phyloP scores from a whole-genome alignment of 495 filamentous ascomycete species.

The Penicillium malachiteum region DNA sequence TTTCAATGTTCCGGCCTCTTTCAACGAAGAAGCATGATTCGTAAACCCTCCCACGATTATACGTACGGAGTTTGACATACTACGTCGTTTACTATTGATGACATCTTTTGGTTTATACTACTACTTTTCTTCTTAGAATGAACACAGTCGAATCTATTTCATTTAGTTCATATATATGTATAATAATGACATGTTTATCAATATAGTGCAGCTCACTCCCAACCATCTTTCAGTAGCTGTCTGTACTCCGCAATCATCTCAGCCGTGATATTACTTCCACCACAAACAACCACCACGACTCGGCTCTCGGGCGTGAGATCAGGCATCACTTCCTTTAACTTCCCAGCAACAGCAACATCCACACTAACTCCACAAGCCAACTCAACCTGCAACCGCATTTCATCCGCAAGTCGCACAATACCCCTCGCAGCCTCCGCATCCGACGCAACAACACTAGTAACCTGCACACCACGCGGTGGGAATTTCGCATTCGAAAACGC shows the following conservation, averaged over 20 bases:
- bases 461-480: constrained; percentile 37
- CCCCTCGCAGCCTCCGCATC: constrained; percentile 79
- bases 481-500: constrained; percentile 59
- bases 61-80: too few species aligned
- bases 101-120: too few species aligned
- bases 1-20: too few species aligned
- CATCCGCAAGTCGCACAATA: constrained; percentile 70
- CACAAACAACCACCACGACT: constrained; percentile 83
- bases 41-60: too few species aligned
- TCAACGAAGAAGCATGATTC: too few species aligned
- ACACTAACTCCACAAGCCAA: constrained; percentile 77
- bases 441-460: constrained; percentile 64
- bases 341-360: constrained; percentile 40
- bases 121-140: too few species aligned
- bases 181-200: too few species aligned
- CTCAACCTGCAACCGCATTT: constrained; percentile 75
- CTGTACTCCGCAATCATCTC: constrained; percentile 65
- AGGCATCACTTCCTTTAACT: constrained; percentile 57
- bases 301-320: constrained; percentile 56
- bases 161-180: too few species aligned
- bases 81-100: too few species aligned
- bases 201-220: constrained; percentile 12
- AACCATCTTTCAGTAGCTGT: constrained; percentile 36
- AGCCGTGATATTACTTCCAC: constrained; percentile 68
- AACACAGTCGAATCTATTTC: too few species aligned